Evolutionary conservation across 2,329 filamentous ascomycete genomes (phyloP).

Genomic region (Polytolypa hystricis): DNA sequence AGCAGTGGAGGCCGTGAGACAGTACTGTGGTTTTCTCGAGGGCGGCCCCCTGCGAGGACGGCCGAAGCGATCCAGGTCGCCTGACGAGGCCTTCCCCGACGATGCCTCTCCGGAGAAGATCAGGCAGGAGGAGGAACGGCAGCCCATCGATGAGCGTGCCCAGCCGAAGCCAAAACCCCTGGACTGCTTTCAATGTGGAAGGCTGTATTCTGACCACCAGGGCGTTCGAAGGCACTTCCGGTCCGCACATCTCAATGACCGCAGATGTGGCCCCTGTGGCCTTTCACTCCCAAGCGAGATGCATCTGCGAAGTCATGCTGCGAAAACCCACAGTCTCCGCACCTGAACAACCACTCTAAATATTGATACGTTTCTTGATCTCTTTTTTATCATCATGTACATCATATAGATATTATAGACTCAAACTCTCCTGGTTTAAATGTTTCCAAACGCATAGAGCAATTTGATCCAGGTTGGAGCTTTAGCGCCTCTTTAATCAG

Average conservation of each 20-base stretch:
- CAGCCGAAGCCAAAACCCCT: background rate
- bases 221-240: constrained; percentile 1
- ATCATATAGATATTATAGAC: too few species aligned
- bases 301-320: background rate
- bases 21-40: constrained; percentile 15
- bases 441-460: too few species aligned
- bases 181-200: background rate
- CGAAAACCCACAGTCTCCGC: background rate
- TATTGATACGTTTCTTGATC: too few species aligned
- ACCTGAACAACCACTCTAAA: too few species aligned
- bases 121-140: too few species aligned
- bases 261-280: background rate
- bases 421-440: too few species aligned
- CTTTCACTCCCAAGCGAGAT: background rate
- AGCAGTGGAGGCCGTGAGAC: constrained; percentile 11
- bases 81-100: background rate
- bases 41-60: constrained; percentile 9
- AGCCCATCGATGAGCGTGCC: too few species aligned
- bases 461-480: too few species aligned
- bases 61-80: background rate
- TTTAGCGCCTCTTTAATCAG: too few species aligned
- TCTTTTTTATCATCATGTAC: too few species aligned
- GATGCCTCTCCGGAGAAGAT: too few species aligned
- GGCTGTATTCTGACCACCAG: constrained; percentile 1
- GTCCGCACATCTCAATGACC: constrained; percentile 1